Evolutionary conservation across 225 moss, liverwort and hornwort genomes (phyloP).

Genomic region (Polytrichum formosum): DNA sequence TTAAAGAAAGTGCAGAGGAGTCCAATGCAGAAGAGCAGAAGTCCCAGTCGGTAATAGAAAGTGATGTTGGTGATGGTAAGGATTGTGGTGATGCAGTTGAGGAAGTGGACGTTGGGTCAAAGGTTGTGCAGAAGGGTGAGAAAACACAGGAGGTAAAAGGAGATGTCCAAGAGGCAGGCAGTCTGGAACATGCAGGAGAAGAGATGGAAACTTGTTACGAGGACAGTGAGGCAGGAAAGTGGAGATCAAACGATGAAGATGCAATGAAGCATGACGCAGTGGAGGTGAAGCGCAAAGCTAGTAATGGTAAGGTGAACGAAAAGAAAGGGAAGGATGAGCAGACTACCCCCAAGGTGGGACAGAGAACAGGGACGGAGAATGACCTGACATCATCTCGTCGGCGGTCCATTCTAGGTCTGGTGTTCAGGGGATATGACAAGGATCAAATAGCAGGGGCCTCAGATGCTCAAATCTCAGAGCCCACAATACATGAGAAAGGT

Average conservation of each 20-base stretch:
- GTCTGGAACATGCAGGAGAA: background rate
- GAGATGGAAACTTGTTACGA: background rate
- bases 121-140: background rate
- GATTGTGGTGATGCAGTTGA: conserved; percentile 1
- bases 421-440: conserved; percentile 13
- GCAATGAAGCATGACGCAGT: background rate
- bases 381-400: conserved; percentile 6
- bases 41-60: background rate
- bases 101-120: background rate
- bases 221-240: background rate
- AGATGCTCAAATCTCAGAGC: background rate
- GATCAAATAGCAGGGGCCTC: conserved; percentile 4
- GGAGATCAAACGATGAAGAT: background rate
- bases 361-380: conserved; percentile 3
- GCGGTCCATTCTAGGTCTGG: conserved; percentile 4
- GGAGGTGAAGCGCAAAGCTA: background rate
- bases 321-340: conserved; percentile 9
- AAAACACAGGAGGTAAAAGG: background rate
- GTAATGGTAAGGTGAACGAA: background rate
- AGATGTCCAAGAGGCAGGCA: conserved; percentile 1
- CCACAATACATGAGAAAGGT: background rate
- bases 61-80: background rate
- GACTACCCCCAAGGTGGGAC: background rate
- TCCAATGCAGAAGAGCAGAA: conserved; percentile 1
- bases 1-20: conserved; percentile 4